Evolutionary conservation across 371 early-diverging fungal species (phyloP).

Genomic region (Mucor plumbeus): DNA sequence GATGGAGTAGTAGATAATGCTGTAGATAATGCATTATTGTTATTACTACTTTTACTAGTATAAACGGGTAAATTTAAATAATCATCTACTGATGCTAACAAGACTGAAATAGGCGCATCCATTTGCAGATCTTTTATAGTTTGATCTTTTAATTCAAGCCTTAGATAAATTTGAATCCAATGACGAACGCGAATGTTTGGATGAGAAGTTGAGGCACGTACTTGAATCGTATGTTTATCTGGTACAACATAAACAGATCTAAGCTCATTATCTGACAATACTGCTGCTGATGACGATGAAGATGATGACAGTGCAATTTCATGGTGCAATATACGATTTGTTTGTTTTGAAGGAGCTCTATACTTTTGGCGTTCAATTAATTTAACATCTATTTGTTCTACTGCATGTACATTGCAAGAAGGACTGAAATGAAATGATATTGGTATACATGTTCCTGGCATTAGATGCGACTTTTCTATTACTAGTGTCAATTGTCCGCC

Average conservation of each 20-base stretch:
- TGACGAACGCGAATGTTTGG: conserved; percentile 47
- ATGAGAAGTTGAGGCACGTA: conserved; percentile 42
- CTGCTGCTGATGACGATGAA: neutral
- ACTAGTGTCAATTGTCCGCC: conserved; percentile 30
- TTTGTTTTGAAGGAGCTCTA: conserved; percentile 40
- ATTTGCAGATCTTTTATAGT: conserved; percentile 36
- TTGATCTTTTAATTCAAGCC: conserved; percentile 28
- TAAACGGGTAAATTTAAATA: conserved; percentile 39
- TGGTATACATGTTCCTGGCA: conserved; percentile 36
- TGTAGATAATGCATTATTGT: conserved; percentile 10
- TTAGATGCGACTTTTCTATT: conserved; percentile 38
- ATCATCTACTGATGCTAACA: conserved; percentile 31
- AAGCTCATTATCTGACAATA: conserved; percentile 15
- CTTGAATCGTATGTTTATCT: conserved; percentile 36
- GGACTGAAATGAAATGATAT: conserved; percentile 28
- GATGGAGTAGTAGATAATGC: conserved; percentile 5
- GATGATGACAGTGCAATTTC: conserved; percentile 37
- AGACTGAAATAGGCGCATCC: conserved; percentile 38
- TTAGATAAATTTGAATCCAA: conserved; percentile 43
- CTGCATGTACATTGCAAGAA: conserved; percentile 5
- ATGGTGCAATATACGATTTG: conserved; percentile 44
- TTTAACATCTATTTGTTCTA: conserved; percentile 39
- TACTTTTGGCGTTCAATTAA: conserved; percentile 48
- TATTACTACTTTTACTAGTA: neutral
- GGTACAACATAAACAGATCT: conserved; percentile 38